Percentiles rank a stretch among this genome's conserved stretches.
phyloP scores from a whole-genome alignment of 495 filamentous ascomycete species.

The Podospora pseudopauciseta region DNA sequence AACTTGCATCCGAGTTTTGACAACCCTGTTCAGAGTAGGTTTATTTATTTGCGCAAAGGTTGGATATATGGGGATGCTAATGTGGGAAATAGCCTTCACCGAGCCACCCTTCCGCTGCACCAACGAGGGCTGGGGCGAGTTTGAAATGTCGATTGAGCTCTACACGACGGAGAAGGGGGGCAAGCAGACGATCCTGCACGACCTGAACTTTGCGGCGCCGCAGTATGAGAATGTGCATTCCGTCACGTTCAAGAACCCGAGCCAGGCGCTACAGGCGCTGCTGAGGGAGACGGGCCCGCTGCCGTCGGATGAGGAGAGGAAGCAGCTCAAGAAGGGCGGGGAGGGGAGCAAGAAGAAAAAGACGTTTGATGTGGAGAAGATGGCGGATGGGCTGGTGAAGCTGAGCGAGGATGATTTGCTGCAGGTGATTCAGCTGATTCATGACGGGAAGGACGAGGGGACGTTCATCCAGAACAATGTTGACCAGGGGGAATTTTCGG shows the following conservation, averaged over 20 bases:
- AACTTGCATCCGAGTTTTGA: constrained; percentile 91
- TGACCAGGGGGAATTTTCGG: constrained; percentile 96
- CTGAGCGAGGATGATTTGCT: constrained; percentile 64
- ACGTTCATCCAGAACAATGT: constrained; percentile 97
- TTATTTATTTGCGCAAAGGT: not conserved
- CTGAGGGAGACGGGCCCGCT: constrained; percentile 81
- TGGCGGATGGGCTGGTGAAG: constrained; percentile 65
- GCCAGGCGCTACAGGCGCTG: constrained; percentile 66
- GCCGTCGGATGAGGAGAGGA: constrained; percentile 64
- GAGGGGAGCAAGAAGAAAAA: constrained; percentile 80
- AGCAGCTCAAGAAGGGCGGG: constrained; percentile 53
- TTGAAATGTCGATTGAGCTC: constrained; percentile 86
- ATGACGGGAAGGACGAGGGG: constrained; percentile 87
- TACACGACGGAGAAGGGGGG: constrained; percentile 80
- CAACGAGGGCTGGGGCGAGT: constrained; percentile 98
- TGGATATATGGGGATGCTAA: constrained; percentile 11
- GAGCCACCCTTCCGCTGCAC: constrained; percentile 82
- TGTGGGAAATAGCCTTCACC: constrained; percentile 58
- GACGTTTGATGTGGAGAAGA: constrained; percentile 90
- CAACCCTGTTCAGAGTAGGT: constrained; percentile 76
- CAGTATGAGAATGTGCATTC: constrained; percentile 81
- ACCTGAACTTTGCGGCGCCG: constrained; percentile 82
- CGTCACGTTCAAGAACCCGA: constrained; percentile 88
- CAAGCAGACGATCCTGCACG: constrained; percentile 75
- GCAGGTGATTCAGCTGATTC: constrained; percentile 94